phyloP scores from a whole-genome alignment of 148 eudicot genomes.

The Camellia lanceoleosa region DNA sequence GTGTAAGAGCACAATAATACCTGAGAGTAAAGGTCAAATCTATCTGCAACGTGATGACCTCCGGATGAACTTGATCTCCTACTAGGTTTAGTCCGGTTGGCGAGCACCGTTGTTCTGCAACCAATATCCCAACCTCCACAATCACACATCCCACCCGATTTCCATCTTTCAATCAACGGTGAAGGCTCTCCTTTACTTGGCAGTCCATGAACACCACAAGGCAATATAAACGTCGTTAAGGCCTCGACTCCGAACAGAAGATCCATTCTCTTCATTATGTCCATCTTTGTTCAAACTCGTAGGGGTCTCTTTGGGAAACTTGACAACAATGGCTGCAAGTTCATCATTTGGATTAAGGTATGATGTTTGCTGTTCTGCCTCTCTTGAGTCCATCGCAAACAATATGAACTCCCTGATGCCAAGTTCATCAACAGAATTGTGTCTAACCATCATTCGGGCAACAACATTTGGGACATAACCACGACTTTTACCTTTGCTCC shows the following conservation, averaged over 20 bases:
- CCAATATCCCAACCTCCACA: slow-evolving; percentile 99
- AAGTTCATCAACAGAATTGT: slow-evolving; percentile 20
- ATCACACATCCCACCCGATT: slow-evolving; percentile 77
- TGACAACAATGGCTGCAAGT: slow-evolving; percentile 72
- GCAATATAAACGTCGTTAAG: slow-evolving; percentile 61
- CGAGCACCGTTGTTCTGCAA: slow-evolving; percentile 57
- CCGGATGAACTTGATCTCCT: slow-evolving; percentile 26
- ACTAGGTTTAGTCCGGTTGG: slow-evolving; percentile 28
- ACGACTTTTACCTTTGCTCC: slow-evolving; percentile 41
- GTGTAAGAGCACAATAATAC: slow-evolving; percentile 31
- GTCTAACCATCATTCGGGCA: slow-evolving; percentile 61
- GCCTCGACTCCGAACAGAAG: slow-evolving; percentile 1
- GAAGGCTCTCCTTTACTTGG: slow-evolving; percentile 80
- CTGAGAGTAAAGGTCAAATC: slow-evolving; percentile 60
- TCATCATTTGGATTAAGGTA: slow-evolving; percentile 62
- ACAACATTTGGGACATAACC: slow-evolving; percentile 55
- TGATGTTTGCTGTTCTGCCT: slow-evolving; percentile 39
- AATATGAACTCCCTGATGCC: slow-evolving; percentile 59
- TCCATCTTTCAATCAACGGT: slow-evolving; percentile 72
- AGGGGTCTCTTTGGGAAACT: slow-evolving; percentile 32
- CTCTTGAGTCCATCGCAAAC: slow-evolving; percentile 42
- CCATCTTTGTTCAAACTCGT: slow-evolving; percentile 15
- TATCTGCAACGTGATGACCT: slow-evolving; percentile 20
- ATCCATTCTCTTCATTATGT: not conserved
- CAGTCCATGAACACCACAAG: slow-evolving; percentile 75